These are phyloP conservation scores for Gossypium davidsonii DNA, from an alignment of 441 rosid genomes.

Conservation along the genomic window DNA sequence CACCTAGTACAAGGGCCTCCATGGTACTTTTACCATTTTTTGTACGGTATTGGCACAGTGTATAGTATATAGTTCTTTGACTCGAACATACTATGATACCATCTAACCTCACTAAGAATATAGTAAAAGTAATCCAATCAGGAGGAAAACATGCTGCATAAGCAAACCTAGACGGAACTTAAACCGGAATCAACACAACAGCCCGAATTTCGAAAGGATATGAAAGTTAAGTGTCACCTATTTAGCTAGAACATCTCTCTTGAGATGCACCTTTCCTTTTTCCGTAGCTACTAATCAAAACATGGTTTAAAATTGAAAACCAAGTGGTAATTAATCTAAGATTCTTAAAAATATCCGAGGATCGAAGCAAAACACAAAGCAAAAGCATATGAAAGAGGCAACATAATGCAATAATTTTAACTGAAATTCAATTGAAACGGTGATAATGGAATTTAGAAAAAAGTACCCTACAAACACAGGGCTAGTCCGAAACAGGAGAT, in stretches of 20 bases:
- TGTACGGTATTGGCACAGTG: not conserved
- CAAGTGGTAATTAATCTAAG: not conserved
- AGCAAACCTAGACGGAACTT: not conserved
- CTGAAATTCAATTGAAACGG: not conserved
- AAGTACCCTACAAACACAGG: constrained; percentile 1
- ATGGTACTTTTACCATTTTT: too few species aligned
- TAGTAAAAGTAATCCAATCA: not conserved
- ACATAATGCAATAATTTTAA: not conserved
- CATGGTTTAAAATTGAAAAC: not conserved
- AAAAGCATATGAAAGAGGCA: not conserved
- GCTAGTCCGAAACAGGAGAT: constrained; percentile 19
- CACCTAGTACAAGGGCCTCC: too few species aligned
- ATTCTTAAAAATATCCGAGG: too few species aligned
- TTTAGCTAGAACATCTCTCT: not conserved
- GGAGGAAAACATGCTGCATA: not conserved
- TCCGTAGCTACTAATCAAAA: not conserved
- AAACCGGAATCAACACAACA: not conserved
- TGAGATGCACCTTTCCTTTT: not conserved
- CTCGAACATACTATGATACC: not conserved
- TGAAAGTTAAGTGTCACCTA: not conserved
- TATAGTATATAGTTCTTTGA: not conserved
- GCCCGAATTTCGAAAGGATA: not conserved
- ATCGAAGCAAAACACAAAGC: not conserved
- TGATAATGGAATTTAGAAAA: not conserved
- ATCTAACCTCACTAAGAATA: not conserved